A percentile compares a stretch with the other conserved stretches of the same genome.
Conservation (phyloP, 2,329 filamentous ascomycete species). For the Biscogniauxia mediterranea region DNA sequence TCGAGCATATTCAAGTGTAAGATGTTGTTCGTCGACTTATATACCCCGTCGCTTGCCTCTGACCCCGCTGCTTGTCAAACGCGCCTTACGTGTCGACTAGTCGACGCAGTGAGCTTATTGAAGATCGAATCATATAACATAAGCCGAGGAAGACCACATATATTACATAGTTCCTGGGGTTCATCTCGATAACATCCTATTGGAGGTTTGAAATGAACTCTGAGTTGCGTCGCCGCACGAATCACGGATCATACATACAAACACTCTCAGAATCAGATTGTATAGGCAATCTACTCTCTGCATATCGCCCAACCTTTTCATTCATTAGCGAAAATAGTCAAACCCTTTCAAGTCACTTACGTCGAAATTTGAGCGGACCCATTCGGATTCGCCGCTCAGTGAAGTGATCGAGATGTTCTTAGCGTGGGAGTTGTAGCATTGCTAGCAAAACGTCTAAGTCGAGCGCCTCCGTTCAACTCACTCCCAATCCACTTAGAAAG, state of each 20-base stretch:
- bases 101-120: constrained; percentile 9
- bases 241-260: neutral
- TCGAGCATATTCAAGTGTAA: neutral
- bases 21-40: neutral
- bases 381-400: constrained; percentile 16
- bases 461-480: neutral
- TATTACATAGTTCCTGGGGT: neutral
- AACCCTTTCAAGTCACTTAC: constrained; percentile 19
- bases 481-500: too few relatives aligned
- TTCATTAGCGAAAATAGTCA: constrained; percentile 16
- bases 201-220: neutral
- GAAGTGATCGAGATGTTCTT: constrained; percentile 19
- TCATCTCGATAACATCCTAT: neutral
- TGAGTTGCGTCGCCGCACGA: neutral
- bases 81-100: constrained; percentile 10
- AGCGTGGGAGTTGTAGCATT: constrained; percentile 22
- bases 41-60: constrained; percentile 1
- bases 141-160: neutral
- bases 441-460: constrained; percentile 9
- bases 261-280: too few relatives aligned
- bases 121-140: neutral
- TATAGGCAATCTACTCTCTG: neutral
- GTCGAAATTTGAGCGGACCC: constrained; percentile 21
- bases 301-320: neutral
- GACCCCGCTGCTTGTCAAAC: constrained; percentile 20